A percentile compares a stretch with the other conserved stretches of the same genome.
phyloP scores from a whole-genome alignment of 768 basidiomycete species.

The Psilocybe cyanescens region DNA sequence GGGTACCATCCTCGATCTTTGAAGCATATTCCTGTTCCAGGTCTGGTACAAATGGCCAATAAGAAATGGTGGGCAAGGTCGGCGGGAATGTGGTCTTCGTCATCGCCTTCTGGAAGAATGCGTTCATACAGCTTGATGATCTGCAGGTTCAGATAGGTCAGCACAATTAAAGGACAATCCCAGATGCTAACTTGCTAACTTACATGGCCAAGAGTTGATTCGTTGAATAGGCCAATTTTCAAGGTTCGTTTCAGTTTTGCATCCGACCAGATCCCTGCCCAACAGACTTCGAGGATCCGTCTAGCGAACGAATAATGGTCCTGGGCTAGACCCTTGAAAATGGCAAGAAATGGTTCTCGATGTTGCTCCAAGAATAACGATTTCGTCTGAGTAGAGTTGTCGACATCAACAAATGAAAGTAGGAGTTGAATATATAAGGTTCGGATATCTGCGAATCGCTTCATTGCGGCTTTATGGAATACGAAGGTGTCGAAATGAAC shows the following conservation, averaged over 20 bases:
- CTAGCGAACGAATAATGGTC: slow-evolving; percentile 67
- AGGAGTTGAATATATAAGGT: slow-evolving; percentile 76
- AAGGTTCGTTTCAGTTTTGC: slow-evolving; percentile 69
- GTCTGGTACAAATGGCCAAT: slow-evolving; percentile 79
- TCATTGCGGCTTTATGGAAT: no score
- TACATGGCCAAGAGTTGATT: slow-evolving; percentile 67
- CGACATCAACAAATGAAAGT: slow-evolving; percentile 66
- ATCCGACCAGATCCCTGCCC: slow-evolving; percentile 81
- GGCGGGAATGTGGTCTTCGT: slow-evolving; percentile 63
- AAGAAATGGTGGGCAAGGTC: slow-evolving; percentile 89
- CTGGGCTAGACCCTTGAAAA: slow-evolving; percentile 75
- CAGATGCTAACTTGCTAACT: slow-evolving; percentile 13
- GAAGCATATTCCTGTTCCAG: slow-evolving; percentile 87
- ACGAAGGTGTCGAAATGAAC: slow-evolving; percentile 11
- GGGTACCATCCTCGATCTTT: slow-evolving; percentile 91
- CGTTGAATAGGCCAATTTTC: slow-evolving; percentile 75
- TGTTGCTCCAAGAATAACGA: slow-evolving; percentile 71
- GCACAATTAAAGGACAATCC: not conserved
- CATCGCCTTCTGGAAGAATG: slow-evolving; percentile 45
- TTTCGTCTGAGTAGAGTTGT: slow-evolving; percentile 57
- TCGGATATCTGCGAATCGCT: slow-evolving; percentile 65
- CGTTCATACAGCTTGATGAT: slow-evolving; percentile 80
- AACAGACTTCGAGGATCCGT: slow-evolving; percentile 72
- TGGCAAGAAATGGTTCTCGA: slow-evolving; percentile 59
- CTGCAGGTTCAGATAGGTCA: slow-evolving; percentile 33